A percentile compares a stretch with the other conserved stretches of the same genome.
phyloP scores from a whole-genome alignment of 768 basidiomycete species.

The Symmetrospora coprosmae region DNA sequence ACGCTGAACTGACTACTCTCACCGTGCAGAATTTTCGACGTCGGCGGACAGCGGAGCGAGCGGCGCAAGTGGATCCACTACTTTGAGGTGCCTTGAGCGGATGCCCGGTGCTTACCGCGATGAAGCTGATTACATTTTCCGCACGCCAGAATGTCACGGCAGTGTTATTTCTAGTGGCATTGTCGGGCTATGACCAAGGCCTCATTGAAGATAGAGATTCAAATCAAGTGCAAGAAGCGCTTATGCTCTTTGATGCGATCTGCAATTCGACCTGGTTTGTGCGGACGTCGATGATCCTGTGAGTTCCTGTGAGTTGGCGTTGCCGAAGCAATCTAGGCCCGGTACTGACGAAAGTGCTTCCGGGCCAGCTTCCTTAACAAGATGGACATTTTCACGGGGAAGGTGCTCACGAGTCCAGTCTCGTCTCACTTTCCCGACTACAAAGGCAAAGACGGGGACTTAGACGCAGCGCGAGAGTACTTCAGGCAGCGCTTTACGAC shows the following conservation, averaged over 20 bases:
- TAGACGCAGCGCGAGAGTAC: constrained; percentile 58
- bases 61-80: constrained; percentile 65
- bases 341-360: constrained; percentile 39
- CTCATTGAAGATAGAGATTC: constrained; percentile 26
- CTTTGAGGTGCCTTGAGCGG: too few species aligned
- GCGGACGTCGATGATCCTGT: constrained; percentile 46
- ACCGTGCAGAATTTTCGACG: too few species aligned
- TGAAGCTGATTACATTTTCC: too few species aligned
- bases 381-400: constrained; percentile 60
- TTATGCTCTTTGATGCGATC: constrained; percentile 59
- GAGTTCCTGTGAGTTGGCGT: too few species aligned
- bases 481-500: constrained; percentile 64
- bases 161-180: constrained; percentile 73
- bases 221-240: constrained; percentile 61
- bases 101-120: too few species aligned
- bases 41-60: constrained; percentile 63
- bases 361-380: constrained; percentile 41
- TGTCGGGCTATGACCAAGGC: constrained; percentile 75
- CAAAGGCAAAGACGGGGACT: too few species aligned
- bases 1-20: too few species aligned
- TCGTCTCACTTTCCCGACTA: constrained; percentile 42
- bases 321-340: constrained; percentile 17
- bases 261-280: constrained; percentile 65
- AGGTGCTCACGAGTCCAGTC: constrained; percentile 45
- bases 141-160: constrained; percentile 72